Evolutionary conservation across 176 grass and related monocot species (phyloP), one percentile per base, ranked within the genome.

Genomic region (Triticum urartu): DNA sequence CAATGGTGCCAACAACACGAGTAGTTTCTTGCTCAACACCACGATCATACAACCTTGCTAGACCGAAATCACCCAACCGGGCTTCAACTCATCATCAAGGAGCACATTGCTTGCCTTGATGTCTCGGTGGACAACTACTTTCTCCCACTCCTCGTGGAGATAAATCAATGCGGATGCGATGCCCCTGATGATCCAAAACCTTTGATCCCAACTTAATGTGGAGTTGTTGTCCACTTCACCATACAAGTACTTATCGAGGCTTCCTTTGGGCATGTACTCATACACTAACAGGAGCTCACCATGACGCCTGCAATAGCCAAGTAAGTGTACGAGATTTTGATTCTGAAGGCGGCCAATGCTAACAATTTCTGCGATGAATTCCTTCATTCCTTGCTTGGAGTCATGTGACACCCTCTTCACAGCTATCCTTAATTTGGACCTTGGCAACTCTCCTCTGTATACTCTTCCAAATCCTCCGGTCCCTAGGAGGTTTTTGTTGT

Each of bases 381-480:
- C 69, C 38, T 72, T 72, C 5, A 72, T 42, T 1, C 69, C 69
- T 72, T 72, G 69, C 20, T n/a, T 72, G 10, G 69, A 72, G 21
- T 72, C 38, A 3, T 71, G 68, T 0, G 20, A 71, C 35, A 71
- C 68, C 35, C 68, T 71, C 68, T 71, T 71, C 10, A 72, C 69
- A 5, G 69, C 69, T 72, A 72, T 43, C 69, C 0, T 14, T 39
- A 43, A 6, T 7, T n/a, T 43, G 38, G 35, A 72, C 5, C 21
- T 21, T 5, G 69, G 1, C 11, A 72, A 21, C 69, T 22, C 2
- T 5, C 69, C 69, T 75, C 85, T 58, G 38, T 39, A 39, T 39
- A 39, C 38, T 7, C 8, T 80, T 0, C 85, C 85, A 20, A 91
- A 91, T 1, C 89, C 89, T 60, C 81, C 85, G 40, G 64, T 35